A percentile compares a stretch with the other conserved stretches of the same genome.
phyloP scores from a whole-genome alignment of 371 early-diverging fungal species.

The Actinomucor elegans region DNA sequence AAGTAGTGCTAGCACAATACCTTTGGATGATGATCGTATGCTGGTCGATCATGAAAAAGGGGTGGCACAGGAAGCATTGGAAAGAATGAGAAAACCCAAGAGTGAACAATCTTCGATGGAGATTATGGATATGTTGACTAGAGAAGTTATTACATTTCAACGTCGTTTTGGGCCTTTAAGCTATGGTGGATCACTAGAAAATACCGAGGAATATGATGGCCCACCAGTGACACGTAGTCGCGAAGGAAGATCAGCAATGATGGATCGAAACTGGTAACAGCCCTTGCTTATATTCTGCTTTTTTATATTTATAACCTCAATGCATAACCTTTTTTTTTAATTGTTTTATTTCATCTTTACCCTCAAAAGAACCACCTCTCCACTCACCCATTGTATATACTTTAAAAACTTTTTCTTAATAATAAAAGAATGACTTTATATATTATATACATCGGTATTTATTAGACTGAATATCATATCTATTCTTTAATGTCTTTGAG shows the following conservation, averaged over 20 bases:
- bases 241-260: too few relatives aligned
- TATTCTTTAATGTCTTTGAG: too few relatives aligned
- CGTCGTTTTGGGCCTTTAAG: constrained; percentile 31
- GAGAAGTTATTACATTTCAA: constrained; percentile 44
- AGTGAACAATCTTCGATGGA: constrained; percentile 36
- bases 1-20: constrained; percentile 35
- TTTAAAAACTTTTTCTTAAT: too few relatives aligned
- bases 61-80: constrained; percentile 29
- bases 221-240: constrained; percentile 14
- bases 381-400: too few relatives aligned
- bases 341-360: background rate
- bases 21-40: constrained; percentile 10
- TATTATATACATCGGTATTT: too few relatives aligned
- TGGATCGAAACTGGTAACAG: too few relatives aligned
- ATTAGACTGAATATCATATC: too few relatives aligned
- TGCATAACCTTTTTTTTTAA: too few relatives aligned
- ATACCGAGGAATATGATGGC: background rate
- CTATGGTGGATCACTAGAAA: background rate
- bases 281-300: too few relatives aligned
- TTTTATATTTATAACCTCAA: too few relatives aligned
- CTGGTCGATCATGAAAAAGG: constrained; percentile 21
- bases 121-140: constrained; percentile 43
- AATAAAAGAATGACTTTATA: too few relatives aligned
- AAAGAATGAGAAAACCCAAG: constrained; percentile 10
- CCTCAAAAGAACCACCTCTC: too few relatives aligned